Conservation (phyloP, 2,329 filamentous ascomycete genomes). For the Fusarium phyllophilum region DNA sequence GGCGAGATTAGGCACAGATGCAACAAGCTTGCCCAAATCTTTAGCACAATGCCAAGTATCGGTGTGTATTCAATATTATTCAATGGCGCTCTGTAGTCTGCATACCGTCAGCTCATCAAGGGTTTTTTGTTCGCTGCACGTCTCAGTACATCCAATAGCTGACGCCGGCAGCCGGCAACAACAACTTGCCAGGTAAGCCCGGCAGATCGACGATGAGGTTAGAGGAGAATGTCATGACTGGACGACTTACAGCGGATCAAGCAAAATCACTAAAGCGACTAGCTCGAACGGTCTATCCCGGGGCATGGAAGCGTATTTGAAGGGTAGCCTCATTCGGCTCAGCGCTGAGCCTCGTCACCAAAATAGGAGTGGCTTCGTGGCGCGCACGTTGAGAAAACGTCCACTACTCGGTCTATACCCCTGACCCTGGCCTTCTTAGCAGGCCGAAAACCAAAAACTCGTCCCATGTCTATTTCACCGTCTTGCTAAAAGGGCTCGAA, state of each 20-base stretch:
- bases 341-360: slow-evolving; percentile 20
- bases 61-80: slow-evolving; percentile 3
- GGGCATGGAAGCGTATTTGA: slow-evolving; percentile 5
- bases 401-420: slow-evolving; percentile 24
- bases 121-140: background rate
- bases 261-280: slow-evolving; percentile 22
- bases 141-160: slow-evolving; percentile 8
- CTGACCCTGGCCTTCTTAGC: slow-evolving; percentile 22
- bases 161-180: slow-evolving; percentile 12
- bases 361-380: slow-evolving; percentile 27
- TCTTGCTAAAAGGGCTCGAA: slow-evolving; percentile 18
- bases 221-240: slow-evolving; percentile 21
- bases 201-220: slow-evolving; percentile 39
- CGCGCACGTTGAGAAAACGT: slow-evolving; percentile 22
- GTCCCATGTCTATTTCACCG: slow-evolving; percentile 31
- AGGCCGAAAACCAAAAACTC: slow-evolving; percentile 25
- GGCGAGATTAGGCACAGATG: slow-evolving; percentile 6
- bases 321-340: slow-evolving; percentile 32
- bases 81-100: slow-evolving; percentile 3
- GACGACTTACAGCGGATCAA: slow-evolving; percentile 13
- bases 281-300: slow-evolving; percentile 36
- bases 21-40: slow-evolving; percentile 1
- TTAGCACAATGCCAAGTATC: slow-evolving; percentile 2
- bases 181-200: slow-evolving; percentile 6
- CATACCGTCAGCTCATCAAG: slow-evolving; percentile 15